Base-by-base conservation (phyloP, 495 filamentous ascomycete genomes). In the Hypoxylon cercidicola region DNA sequence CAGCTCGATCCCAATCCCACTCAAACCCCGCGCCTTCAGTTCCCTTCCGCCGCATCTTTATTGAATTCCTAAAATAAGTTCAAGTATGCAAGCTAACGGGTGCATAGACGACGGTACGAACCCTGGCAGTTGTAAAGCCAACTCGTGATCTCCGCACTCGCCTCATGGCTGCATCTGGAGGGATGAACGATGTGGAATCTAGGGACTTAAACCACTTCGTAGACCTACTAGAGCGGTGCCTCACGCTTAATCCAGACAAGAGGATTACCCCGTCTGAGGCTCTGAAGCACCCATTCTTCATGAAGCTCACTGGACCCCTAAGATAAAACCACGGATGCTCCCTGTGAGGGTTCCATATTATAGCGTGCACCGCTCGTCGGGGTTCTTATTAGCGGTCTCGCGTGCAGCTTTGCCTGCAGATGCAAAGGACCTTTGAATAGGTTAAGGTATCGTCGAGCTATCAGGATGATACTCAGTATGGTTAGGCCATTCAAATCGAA, bases 181-280 rank as follows among this genome's bases (percentile, higher is more conserved):
- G 87, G 32, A 86, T 96, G 82, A 84, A 78, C 20, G 90, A 94
- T 57, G 76, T 79, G 11, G 93, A 96, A 73, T 81, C 83, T 48
- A 91, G 90, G 71, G 92, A 97, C 72, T 77, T 97, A 57, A 84
- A 87, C 28, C 77, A 87, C 46, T 98, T 99, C 76, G 80, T 91
- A 50, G 93, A 97, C 71, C 77, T 99, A 50, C 76, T 99, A 35
- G 93, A 96, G 63, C 87, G 88, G 13, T 98, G 95, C 59, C 75
- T 99, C 72, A 87, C 87, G 62, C 84, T 97, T 28, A 97, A 97
- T 72, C 90, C 93, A n/a, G 96, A 97, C 76, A 95, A 93, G 77
- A 84, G 95, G 47, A 90, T 91, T 73, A 94, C 90, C 10, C 91
- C 95, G 5, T 77, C 84, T 2, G 93, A 97, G 62, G 95, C 95